Conservation (phyloP, 306 rosid species). For the Dalbergia oliveri region DNA sequence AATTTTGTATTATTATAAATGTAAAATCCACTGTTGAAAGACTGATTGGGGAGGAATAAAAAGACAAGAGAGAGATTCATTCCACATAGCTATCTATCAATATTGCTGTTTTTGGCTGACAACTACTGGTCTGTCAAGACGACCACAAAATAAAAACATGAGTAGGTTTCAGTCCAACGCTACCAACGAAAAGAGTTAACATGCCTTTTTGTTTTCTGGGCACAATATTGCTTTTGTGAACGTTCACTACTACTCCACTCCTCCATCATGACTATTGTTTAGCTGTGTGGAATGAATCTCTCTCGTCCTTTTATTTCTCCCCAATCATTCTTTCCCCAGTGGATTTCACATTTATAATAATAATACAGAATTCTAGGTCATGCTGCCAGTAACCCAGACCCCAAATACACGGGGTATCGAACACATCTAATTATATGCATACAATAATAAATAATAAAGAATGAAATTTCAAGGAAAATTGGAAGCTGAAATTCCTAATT, state of each 20-base stretch:
- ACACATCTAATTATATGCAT: too few species aligned
- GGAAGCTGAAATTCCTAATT: constrained; percentile 30
- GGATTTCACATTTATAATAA: not conserved
- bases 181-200: too few species aligned
- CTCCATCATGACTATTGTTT: too few species aligned
- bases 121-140: too few species aligned
- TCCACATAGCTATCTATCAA: not conserved
- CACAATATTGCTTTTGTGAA: too few species aligned
- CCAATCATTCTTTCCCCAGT: not conserved
- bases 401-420: constrained; percentile 11
- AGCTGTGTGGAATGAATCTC: not conserved
- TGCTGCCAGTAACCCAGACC: constrained; percentile 33
- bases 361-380: constrained; percentile 52
- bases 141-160: too few species aligned
- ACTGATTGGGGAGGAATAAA: not conserved
- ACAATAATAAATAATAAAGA: constrained; percentile 38
- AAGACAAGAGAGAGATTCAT: not conserved
- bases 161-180: too few species aligned
- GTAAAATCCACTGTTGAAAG: not conserved
- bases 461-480: constrained; percentile 46
- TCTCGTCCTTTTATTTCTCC: not conserved
- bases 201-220: too few species aligned
- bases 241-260: too few species aligned
- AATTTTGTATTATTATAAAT: constrained; percentile 49
- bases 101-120: too few species aligned